These are phyloP conservation scores for Fusarium setosum DNA, from an alignment of 2,329 filamentous ascomycete genomes.

Conservation along the genomic window DNA sequence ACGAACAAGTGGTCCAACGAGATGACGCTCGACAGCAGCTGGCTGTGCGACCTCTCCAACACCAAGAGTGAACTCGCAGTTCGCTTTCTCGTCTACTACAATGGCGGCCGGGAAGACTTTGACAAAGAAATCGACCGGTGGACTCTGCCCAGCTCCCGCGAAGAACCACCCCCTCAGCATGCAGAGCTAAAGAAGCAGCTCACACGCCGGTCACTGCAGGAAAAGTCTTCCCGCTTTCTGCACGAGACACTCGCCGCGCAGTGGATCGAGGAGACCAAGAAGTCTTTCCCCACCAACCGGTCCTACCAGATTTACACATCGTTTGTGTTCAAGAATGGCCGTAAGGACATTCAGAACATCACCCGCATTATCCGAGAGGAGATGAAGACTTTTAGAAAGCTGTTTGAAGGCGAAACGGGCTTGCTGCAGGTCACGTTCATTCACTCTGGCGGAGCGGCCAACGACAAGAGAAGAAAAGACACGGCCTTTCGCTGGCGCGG, in stretches of 20 bases:
- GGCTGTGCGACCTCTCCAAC: constrained; percentile 22
- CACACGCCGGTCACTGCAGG: constrained; percentile 20
- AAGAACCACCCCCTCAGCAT: background rate
- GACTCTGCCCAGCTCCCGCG: background rate
- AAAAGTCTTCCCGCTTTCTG: background rate
- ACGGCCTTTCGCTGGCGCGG: background rate
- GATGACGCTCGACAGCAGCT: constrained; percentile 40
- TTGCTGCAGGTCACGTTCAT: background rate
- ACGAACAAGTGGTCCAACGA: constrained; percentile 36
- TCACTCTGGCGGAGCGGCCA: background rate
- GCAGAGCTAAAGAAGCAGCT: constrained; percentile 16
- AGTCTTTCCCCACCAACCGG: background rate
- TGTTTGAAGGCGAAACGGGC: background rate
- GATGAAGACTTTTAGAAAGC: background rate
- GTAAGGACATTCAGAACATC: background rate
- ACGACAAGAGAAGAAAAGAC: background rate
- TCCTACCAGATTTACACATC: background rate
- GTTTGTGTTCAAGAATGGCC: background rate
- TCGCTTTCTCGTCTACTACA: constrained; percentile 23
- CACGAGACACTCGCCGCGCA: background rate
- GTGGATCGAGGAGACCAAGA: background rate
- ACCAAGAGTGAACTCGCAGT: background rate
- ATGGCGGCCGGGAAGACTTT: constrained; percentile 13
- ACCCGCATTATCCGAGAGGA: background rate
- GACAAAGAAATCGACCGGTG: constrained; percentile 6